Base-by-base conservation (phyloP, 2,329 filamentous ascomycete species). In the Podosphaera aphanis region DNA sequence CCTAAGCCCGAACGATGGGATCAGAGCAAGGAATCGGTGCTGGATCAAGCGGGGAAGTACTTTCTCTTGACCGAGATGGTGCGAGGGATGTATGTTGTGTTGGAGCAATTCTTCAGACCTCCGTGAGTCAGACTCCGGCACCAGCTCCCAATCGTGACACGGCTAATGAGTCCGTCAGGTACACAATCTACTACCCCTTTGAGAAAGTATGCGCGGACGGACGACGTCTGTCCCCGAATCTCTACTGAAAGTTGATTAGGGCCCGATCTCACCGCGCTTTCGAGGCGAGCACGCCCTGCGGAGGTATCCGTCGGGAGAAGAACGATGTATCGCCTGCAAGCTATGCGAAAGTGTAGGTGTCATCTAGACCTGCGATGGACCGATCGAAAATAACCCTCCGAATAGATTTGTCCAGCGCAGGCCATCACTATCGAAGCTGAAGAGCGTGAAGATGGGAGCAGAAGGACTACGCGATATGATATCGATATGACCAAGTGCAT, bases 401-500 rank as follows among this genome's bases (percentile, higher is more conserved):
- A 19, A 18, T 48, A 76, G 71, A 81, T 95, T 61, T 98, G 90
- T 73, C 90, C 90, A 37, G 90, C 90, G 47, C 83, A 93, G 66
- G 90, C 90, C 59, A 98, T 98, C 64, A 98, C 90, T 45, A 98
- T 98, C 58, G 90, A 98, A 68, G 90, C 90, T 47, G 90, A 98
- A 65, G 90, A 98, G 71, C 85, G 90, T 61, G 83, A 83, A 60
- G 90, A 98, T 59, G 90, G 90, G 52, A 92, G 83, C 60, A 78
- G 90, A 64, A 77, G 90, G 61, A 98, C 90, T 44, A 94, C 88
- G 49, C 78, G 88, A 62, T 98, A 98, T 67, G 90, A 98, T 63
- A 94, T 98, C 61, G 90, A 98, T 67, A 98, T 98, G 90, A 95
- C 90, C 60, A 98, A 98, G 73, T 98, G 90, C 69, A 98, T 98